Base-by-base conservation (phyloP, 169 alveolate species). In the Eimeria tenella region DNA sequence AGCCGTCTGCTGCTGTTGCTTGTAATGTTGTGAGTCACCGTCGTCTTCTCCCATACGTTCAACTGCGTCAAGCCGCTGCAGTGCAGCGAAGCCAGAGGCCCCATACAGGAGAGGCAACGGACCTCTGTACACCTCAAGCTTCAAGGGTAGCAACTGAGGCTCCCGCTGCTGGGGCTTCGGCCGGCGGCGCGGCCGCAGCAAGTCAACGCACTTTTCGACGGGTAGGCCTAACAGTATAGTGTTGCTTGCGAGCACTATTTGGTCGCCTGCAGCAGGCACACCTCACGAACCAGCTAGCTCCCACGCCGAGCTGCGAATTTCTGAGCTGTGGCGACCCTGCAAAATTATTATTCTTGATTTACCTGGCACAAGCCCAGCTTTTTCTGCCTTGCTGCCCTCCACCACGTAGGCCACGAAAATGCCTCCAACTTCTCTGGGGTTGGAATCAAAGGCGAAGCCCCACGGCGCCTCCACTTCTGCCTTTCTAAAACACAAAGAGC, bases 381-480 rank as follows among this genome's bases (percentile, higher is more conserved):
- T 58, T 11, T 90, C 90, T 1, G 94, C 94, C 15, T 74, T 90
- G 89, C 94, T 90, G 79, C 62, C 86, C 63, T 90, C 94, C 9
- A 68, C 94, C 17, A 90, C 94, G 52, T 90, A 90, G 50, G 94
- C 94, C 5, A 90, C 82, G 82, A 15, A 75, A 58, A 68, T 25
- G 58, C 94, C 94, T 21, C 94, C 94, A 4, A 90, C 75, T 5
- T 82, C 62, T 3, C 63, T 52, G 56, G 83, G 89, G 25, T 90
- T 90, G 53, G 90, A 88, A 56, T 62, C 94, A 17, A 90, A 55
- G n/a, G 89, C 94, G 9, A 90, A 62, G 42, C 94, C 94, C 89
- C 89, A 63, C 25, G 94, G 94, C 68, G 84, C 84, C 68, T 58
- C 84, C 82, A 90, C 65, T 49, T 55, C 50, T 23, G 82, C 81